Evolutionary conservation across 192 early-diverging fungal species (phyloP).

Genomic region (Podochytrium sp.): DNA sequence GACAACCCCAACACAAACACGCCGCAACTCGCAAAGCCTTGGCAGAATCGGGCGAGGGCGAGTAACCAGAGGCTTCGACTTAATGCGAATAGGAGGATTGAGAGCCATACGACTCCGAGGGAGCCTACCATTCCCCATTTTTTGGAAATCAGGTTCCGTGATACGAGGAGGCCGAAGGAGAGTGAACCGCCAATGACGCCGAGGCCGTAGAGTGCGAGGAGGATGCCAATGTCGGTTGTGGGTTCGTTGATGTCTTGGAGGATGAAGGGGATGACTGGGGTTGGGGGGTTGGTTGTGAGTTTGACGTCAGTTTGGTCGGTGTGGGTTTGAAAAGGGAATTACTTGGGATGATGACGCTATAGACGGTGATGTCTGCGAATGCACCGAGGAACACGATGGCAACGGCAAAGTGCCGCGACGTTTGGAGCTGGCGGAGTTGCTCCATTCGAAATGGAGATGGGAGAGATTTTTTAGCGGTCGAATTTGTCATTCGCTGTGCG

Average conservation of each 20-base stretch:
- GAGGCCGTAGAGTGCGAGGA: constrained; percentile 35
- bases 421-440: neutral
- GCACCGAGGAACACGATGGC: constrained; percentile 31
- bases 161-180: constrained; percentile 27
- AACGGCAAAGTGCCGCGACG: constrained; percentile 28
- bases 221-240: constrained; percentile 27
- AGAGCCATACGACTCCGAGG: constrained; percentile 6
- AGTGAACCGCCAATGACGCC: constrained; percentile 37
- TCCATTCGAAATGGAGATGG: neutral
- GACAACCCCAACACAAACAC: constrained; percentile 43
- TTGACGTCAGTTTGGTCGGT: neutral
- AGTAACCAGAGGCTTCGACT: constrained; percentile 25
- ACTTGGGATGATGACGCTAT: constrained; percentile 40
- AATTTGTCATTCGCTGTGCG: too few relatives aligned
- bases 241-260: constrained; percentile 19
- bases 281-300: neutral
- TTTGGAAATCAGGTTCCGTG: constrained; percentile 14
- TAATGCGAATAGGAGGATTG: constrained; percentile 35
- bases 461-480: neutral
- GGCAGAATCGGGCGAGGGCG: constrained; percentile 16
- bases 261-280: constrained; percentile 31
- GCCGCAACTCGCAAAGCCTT: constrained; percentile 25
- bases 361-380: constrained; percentile 34
- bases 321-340: neutral
- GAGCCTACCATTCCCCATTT: constrained; percentile 30